These are phyloP conservation scores for Achaetomiella virescens DNA, from an alignment of 495 filamentous ascomycete species.

Conservation along the genomic window DNA sequence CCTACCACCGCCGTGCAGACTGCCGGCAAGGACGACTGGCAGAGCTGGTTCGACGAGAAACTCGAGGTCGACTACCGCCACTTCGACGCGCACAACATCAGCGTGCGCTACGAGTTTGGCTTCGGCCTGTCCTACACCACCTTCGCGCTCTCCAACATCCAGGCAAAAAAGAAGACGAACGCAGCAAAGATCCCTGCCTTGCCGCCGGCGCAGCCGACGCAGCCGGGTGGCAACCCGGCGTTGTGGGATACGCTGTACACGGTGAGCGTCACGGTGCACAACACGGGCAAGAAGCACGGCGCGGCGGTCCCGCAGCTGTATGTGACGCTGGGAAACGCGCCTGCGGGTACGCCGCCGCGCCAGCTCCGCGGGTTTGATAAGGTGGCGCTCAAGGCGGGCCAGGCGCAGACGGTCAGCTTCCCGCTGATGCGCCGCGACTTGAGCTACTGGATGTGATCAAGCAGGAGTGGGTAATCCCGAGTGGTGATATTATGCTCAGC, in stretches of 20 bases:
- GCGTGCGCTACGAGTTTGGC: constrained; percentile 61
- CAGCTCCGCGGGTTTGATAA: constrained; percentile 67
- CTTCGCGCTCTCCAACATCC: constrained; percentile 32
- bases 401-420: constrained; percentile 43
- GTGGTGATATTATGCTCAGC: too few species aligned
- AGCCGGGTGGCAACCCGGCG: constrained; percentile 53
- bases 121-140: constrained; percentile 45
- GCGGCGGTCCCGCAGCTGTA: constrained; percentile 62
- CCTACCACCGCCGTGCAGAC: too few species aligned
- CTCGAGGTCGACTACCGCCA: constrained; percentile 62
- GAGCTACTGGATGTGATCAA: constrained; percentile 56
- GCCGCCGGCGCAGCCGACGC: constrained; percentile 39
- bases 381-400: constrained; percentile 38
- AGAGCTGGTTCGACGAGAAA: constrained; percentile 60
- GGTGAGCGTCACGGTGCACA: constrained; percentile 48
- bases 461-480: constrained; percentile 66
- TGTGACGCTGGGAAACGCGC: constrained; percentile 51
- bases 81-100: constrained; percentile 58
- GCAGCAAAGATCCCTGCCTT: constrained; percentile 26
- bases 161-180: constrained; percentile 26
- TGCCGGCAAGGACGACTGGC: too few species aligned
- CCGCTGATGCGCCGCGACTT: constrained; percentile 58
- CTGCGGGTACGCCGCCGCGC: constrained; percentile 36
- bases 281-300: constrained; percentile 47
- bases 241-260: constrained; percentile 54